A percentile compares a stretch with the other conserved stretches of the same genome.
phyloP scores from a whole-genome alignment of 169 alveolate species.

The Plasmodium falciparum region DNA sequence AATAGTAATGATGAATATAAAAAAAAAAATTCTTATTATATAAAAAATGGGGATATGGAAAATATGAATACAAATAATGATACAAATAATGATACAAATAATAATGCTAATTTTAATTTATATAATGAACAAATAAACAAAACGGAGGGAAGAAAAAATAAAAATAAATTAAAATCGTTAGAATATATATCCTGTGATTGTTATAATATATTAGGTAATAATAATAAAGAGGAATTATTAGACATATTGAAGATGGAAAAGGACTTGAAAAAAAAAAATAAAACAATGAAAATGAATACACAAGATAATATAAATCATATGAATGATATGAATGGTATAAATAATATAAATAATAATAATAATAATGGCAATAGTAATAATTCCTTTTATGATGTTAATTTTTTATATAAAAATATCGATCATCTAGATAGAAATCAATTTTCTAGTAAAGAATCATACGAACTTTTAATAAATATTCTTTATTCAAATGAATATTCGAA shows the following conservation, averaged over 20 bases:
- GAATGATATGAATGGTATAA: background rate
- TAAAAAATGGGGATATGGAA: background rate
- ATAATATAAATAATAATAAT: background rate
- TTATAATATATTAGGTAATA: too few species aligned
- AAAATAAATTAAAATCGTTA: background rate
- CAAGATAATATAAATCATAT: background rate
- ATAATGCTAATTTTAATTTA: too few species aligned
- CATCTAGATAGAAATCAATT: constrained; percentile 23
- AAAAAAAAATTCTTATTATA: background rate
- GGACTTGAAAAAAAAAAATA: constrained; percentile 4
- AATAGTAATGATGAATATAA: background rate
- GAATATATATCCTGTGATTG: too few species aligned
- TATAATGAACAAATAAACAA: background rate
- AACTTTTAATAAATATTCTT: constrained; percentile 26
- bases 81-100: too few species aligned
- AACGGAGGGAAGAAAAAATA: constrained; percentile 14
- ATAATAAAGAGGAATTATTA: too few species aligned
- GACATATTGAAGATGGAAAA: background rate
- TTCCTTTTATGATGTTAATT: background rate
- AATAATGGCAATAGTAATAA: constrained; percentile 4
- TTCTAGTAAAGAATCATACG: constrained; percentile 15
- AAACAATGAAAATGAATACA: background rate
- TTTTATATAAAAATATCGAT: constrained; percentile 30
- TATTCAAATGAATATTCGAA: constrained; percentile 54
- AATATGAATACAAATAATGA: background rate